Evolutionary conservation across 1,139 yeast species (phyloP), one percentile per base, ranked within the genome.

Genomic region (Oligophagozyma castellii): DNA sequence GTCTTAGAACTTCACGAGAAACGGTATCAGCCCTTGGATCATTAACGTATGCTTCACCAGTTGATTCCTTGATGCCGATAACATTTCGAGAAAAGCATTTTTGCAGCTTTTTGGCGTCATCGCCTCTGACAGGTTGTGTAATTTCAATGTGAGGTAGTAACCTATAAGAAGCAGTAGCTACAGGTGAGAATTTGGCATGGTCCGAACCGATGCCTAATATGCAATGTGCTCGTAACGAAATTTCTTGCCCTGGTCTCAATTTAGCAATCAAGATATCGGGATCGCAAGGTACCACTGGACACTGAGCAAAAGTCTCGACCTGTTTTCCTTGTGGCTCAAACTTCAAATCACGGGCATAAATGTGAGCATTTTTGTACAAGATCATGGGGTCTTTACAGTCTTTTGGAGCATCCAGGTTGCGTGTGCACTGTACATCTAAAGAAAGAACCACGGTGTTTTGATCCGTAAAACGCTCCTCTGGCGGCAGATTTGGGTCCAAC

Each of bases 101-200:
- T 53, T 80, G 84, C 58, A 89, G 81, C 50, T 71, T 78, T 35
- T 59, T 52, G 3, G 96, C 96, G 33, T 70, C 67, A 4, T 67
- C 73, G 3, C 95, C 96, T 2, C 58, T 62, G 37, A 89, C 80
- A 27, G 93, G 84, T 39, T 71, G 58, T 29, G 61, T 54, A 29
- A 89, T 81, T 39, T 80, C 75, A 49, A 89, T 89, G 13, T 73
- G 76, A n/a, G 98, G 98, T 63, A 92, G 60, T 47, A 89, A 65
- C 58, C 98, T 70, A 60, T 89, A 89, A n/a, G 95, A 79, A 3
- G 98, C 96, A 16, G 98, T 89, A 16, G 94, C 71, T 7, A 89
- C 98, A 3, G 98, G 98, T 5, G 95, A 83, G 53, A 81, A 89
- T 57, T 89, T 89, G 38, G 98, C 96, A 55, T 89, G 98, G 53